Evolutionary conservation across 768 basidiomycete genomes (phyloP), one percentile per base, ranked within the genome.

Genomic region (Termitomyces sp.): DNA sequence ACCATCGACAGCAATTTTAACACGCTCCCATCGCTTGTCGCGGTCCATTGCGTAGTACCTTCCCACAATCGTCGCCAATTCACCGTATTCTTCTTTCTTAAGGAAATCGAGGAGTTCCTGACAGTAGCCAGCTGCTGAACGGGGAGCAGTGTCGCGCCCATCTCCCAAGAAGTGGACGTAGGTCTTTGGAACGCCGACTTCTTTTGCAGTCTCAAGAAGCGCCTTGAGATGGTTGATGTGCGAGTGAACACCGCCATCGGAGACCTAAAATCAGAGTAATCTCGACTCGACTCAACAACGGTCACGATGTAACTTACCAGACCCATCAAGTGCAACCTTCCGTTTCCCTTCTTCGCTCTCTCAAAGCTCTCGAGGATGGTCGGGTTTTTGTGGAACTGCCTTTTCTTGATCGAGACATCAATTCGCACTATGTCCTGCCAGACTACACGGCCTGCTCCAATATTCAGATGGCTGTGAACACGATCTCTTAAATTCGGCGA

Each of bases 341-440:
- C 93, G 61, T 85, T 92, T 4, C 84, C 85, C 28, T 88, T 81
- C 71, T 93, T 95, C 7, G 95, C 95, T 54, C 76, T 83, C 66
- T 92, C 79, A 70, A 86, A 85, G 64, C 84, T 83, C 46, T 82
- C 83, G 18, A 95, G 75, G 64, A 96, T 93, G 18, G 72, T 77
- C 57, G 80, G 75, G 66, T 87, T 87, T 71, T 91, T 86, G 74
- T 94, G 87, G 75, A 96, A 96, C 65, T 89, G 84, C 58, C 81
- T 75, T 71, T 95, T 96, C 75, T 93, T 87, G 74, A 98, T 96
- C 20, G 87, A 80, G 50, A 94, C 88, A 67, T 98, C 95, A 68
- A 97, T 97, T 63, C 88, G 85, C 67, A 97, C 95, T 65, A 98
- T 98, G 67, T 98, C 95, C 72, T 98, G 95, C 95, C 95, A 97